Evolutionary conservation across 2,329 filamentous ascomycete species (phyloP), one percentile per base, ranked within the genome.

Genomic region (Cladobotryum protrusum): DNA sequence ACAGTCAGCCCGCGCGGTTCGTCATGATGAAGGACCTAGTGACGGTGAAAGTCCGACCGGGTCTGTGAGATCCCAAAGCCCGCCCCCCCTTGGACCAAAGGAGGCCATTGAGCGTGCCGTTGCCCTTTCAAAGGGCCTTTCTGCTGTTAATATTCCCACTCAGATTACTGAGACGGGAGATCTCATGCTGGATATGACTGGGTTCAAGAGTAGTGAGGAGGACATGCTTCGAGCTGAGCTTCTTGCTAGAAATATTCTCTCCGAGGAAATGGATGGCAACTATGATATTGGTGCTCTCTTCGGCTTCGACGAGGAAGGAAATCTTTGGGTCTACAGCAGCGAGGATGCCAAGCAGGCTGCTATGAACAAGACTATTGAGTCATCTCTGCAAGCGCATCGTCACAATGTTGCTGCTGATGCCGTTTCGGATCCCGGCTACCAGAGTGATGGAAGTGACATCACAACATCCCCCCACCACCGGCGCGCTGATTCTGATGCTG

Each of bases 281-380:
- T 96, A 96, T 66, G 93, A 99, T 64, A 95, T 99, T 59, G 93
- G 93, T 5, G 86, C 92, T 2, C 76, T 99, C 29, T 96, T 99
- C 59, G 93, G 91, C 12, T 92, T 93, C 41, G 93, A 99, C 63
- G 90, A 95, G 62, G 83, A 93, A 52, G 93, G 93, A 6, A 99
- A 99, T 61, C 76, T 99, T n/a, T 97, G 93, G 92, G 97, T 99
- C 57, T 99, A 99, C 72, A 93, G 90, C 70, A 97, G 91, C 60
- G 91, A 97, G 67, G 91, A 96, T 63, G 90, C 93, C 19, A 97
- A 96, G 63, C 86, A 93, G 60, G 86, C 87, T 6, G 92, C 92
- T 32, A 85, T 85, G 72, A 84, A 86, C 64, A 78, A 72, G 58
- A 78, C 77, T 1, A 74, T 78, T 53, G 76, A 79, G 49, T 70